phyloP scores from a whole-genome alignment of 2,329 filamentous ascomycete species.

The Pseudogymnoascus sp. region DNA sequence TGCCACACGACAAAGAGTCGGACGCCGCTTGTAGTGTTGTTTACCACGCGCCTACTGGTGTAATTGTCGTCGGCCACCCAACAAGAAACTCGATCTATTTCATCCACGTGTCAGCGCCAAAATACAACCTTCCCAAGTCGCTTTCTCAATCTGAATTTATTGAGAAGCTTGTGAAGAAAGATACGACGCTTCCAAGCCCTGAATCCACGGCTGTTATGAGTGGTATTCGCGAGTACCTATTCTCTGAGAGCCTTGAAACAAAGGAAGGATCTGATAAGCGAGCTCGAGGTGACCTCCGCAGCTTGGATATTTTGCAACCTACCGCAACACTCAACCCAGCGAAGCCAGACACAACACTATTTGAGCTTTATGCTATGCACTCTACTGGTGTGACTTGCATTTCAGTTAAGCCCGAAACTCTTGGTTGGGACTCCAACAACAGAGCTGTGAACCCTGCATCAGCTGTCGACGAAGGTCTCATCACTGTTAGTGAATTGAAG shows the following conservation, averaged over 20 bases:
- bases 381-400: slow-evolving; percentile 93
- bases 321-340: slow-evolving; percentile 52
- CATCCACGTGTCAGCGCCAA: slow-evolving; percentile 87
- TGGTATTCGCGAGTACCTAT: slow-evolving; percentile 90
- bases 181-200: slow-evolving; percentile 69
- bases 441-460: slow-evolving; percentile 77
- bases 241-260: slow-evolving; percentile 40
- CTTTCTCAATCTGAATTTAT: slow-evolving; percentile 88
- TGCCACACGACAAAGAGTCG: slow-evolving; percentile 91
- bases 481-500: slow-evolving; percentile 61
- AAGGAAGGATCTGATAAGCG: slow-evolving; percentile 11
- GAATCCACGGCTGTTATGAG: slow-evolving; percentile 97
- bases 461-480: slow-evolving; percentile 65
- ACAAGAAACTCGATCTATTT: slow-evolving; percentile 98
- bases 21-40: slow-evolving; percentile 97
- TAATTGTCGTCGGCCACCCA: slow-evolving; percentile 91
- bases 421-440: slow-evolving; percentile 87
- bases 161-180: slow-evolving; percentile 66
- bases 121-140: slow-evolving; percentile 71
- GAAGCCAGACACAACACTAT: slow-evolving; percentile 70
- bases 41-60: slow-evolving; percentile 86
- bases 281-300: slow-evolving; percentile 79
- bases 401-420: slow-evolving; percentile 76
- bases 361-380: slow-evolving; percentile 96
- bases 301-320: slow-evolving; percentile 78